A percentile compares a stretch with the other conserved stretches of the same genome.
Evolutionary conservation across 345 rosid genomes (phyloP).

Genomic region (Eucalyptus erythrocorys): DNA sequence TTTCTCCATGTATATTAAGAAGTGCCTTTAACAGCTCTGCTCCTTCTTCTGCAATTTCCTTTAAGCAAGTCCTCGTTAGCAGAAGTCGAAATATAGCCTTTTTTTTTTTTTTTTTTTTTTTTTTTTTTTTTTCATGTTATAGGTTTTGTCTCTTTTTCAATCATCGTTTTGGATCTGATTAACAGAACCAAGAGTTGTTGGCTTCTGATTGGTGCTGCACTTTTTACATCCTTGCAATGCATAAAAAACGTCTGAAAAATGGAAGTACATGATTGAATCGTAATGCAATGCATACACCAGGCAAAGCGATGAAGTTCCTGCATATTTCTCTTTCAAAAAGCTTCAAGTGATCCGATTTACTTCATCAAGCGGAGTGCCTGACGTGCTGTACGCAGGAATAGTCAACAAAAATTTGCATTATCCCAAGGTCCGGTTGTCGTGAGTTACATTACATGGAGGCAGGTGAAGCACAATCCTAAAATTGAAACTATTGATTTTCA

Average conservation of each 20-base stretch:
- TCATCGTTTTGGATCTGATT: not conserved
- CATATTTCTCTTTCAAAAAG: not conserved
- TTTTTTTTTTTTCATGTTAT: not conserved
- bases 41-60: not conserved
- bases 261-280: not conserved
- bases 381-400: not conserved
- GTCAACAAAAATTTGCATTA: not conserved
- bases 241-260: not conserved
- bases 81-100: not conserved
- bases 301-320: not conserved
- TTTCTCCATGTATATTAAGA: not conserved
- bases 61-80: not conserved
- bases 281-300: not conserved
- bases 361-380: not conserved
- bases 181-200: not conserved
- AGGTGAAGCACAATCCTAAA: not conserved
- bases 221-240: not conserved
- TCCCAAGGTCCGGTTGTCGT: not conserved
- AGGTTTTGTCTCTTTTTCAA: not conserved
- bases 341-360: not conserved
- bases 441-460: not conserved
- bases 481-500: not conserved
- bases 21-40: not conserved
- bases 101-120: not conserved
- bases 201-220: not conserved